A percentile compares a stretch with the other conserved stretches of the same genome.
Conservation (phyloP, 441 rosid genomes). For the Populus hybrid region DNA sequence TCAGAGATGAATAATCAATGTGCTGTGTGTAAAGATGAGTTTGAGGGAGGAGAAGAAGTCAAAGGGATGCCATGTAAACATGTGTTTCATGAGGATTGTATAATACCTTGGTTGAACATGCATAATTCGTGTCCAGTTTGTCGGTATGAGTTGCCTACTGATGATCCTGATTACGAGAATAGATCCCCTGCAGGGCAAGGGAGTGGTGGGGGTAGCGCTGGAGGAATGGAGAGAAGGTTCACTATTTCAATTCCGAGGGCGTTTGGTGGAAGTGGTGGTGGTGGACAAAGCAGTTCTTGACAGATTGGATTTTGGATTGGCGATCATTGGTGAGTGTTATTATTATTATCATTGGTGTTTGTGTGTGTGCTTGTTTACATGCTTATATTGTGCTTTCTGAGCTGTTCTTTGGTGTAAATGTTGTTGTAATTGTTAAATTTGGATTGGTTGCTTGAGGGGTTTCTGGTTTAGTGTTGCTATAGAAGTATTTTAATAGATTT, state of each 20-base stretch:
- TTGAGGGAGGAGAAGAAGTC: conserved; percentile 31
- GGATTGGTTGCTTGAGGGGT: not conserved
- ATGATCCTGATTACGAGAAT: conserved; percentile 33
- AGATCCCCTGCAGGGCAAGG: not conserved
- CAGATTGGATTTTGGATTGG: conserved; percentile 1
- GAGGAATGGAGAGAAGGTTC: conserved; percentile 26
- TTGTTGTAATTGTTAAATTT: not conserved
- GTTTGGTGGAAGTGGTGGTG: conserved; percentile 2
- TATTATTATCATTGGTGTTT: not conserved
- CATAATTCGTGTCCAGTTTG: conserved; percentile 44
- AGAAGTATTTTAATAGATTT: not conserved
- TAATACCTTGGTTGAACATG: conserved; percentile 40
- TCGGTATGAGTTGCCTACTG: conserved; percentile 44
- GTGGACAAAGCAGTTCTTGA: conserved; percentile 6
- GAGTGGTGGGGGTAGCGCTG: conserved; percentile 27
- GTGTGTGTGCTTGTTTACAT: not conserved
- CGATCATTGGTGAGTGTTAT: not conserved
- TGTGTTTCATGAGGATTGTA: conserved; percentile 38
- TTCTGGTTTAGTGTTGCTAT: not conserved
- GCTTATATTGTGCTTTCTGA: not conserved
- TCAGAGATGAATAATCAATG: conserved; percentile 57
- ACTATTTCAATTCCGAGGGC: conserved; percentile 3
- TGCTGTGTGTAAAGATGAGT: conserved; percentile 48
- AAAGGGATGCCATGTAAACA: conserved; percentile 41
- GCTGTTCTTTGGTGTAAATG: not conserved